phyloP scores from a whole-genome alignment of 768 basidiomycete genomes.

The Mrakia frigida region DNA sequence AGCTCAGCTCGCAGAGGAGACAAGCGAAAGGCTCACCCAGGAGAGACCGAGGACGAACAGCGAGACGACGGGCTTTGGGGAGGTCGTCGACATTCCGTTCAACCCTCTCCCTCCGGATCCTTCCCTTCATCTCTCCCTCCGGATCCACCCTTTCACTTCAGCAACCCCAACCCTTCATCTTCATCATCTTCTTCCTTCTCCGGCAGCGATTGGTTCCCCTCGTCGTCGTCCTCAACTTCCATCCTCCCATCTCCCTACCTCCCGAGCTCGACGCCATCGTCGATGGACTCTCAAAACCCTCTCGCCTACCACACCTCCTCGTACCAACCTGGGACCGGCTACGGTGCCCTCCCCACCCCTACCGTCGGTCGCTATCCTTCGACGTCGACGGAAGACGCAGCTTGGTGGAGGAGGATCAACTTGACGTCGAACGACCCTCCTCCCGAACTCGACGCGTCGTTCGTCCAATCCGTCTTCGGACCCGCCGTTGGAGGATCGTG shows the following conservation, averaged over 20 bases:
- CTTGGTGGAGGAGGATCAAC: slow-evolving; percentile 4
- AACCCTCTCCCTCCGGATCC: neutral
- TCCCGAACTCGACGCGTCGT: neutral
- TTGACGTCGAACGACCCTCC: neutral
- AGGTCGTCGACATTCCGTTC: neutral
- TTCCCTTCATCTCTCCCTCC: neutral
- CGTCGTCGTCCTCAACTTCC: neutral
- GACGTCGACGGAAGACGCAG: neutral
- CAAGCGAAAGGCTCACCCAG: too few relatives aligned
- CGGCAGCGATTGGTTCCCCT: neutral
- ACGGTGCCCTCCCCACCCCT: neutral
- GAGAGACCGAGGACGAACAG: too few relatives aligned
- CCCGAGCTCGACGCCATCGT: neutral
- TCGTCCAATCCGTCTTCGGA: neutral
- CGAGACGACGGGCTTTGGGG: neutral
- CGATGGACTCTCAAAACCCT: neutral
- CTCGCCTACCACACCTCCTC: neutral
- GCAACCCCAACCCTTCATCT: neutral
- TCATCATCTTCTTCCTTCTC: neutral
- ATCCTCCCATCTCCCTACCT: neutral
- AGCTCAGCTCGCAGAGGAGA: neutral
- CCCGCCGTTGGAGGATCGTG: neutral
- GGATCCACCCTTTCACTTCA: neutral
- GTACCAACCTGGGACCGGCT: neutral
- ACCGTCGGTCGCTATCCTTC: neutral